Percentiles rank a stretch among this genome's conserved stretches.
Evolutionary conservation across 176 grass and related monocot genomes (phyloP).

Genomic region (Zea mays): Zm-B73-REFERENCE-NAM-5.0 NC_050096.1:285264501-285265000

Average conservation of each 20-base stretch:
- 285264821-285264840: neutral
- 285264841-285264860: conserved; percentile 6
- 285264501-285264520: no score
- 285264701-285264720: conserved; percentile 61
- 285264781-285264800: neutral
- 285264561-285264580: neutral
- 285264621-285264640: neutral
- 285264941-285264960: neutral
- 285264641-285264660: conserved; percentile 19
- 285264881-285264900: neutral
- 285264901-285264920: conserved; percentile 14
- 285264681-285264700: conserved; percentile 55
- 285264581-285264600: neutral
- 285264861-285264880: neutral
- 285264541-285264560: neutral
- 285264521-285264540: conserved; percentile 7
- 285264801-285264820: neutral
- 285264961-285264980: neutral
- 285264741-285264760: conserved; percentile 42
- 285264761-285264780: neutral
- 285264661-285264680: conserved; percentile 61
- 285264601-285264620: neutral
- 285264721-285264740: conserved; percentile 53
- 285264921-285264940: conserved; percentile 2
- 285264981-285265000: neutral